Base-by-base conservation (phyloP, 140 eudicot species). In the Ambrosia hybrid region DNA sequence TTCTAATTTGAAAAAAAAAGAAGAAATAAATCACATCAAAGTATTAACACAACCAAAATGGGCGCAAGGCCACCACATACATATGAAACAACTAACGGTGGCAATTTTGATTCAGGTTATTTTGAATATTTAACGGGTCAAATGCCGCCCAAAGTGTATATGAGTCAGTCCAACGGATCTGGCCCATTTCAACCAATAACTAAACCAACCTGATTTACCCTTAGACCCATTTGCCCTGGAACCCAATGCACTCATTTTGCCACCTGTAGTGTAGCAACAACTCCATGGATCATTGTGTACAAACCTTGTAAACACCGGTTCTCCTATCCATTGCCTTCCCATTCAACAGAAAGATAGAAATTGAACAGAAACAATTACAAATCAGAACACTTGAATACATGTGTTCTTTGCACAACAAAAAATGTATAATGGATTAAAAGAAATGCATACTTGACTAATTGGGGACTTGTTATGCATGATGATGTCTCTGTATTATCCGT, bases 301-400 rank as follows among this genome's bases (percentile, higher is more conserved):
- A 57, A 75, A 92, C 98, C 95, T 79, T 82, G 61, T 11, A 65
- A 26, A 72, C 57, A 72, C 74, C 78, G 67, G 79, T 87, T 75
- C 98, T 92, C 61, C 75, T 70, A 12, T 85, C 89, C 53, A 92
- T 95, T 65, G 83, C 83, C 66, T 52, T 89, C 8, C 98, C 98
- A 64, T 92, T 92, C 71, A 92, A 67, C 73, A 87, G 81, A 83
- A 92, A 80, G 80, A 92, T 86, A 76, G 52, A 84, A 67, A 16
- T 71, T 37, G 52, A 68, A 61, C 53, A 11, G 48, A 65, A 53
- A 72, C 26, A 53, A 64, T 14, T 41, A 58, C 1, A 36, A 65
- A 64, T 76, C 33, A 77, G 61, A 79, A 46, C 74, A 76, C 33
- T 69, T 76, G 51, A 46, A 64, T 17, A 57, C 41, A 70, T 49